Evolutionary conservation across 208 protist species (phyloP).

Genomic region (Leishmania martiniquensis): DNA sequence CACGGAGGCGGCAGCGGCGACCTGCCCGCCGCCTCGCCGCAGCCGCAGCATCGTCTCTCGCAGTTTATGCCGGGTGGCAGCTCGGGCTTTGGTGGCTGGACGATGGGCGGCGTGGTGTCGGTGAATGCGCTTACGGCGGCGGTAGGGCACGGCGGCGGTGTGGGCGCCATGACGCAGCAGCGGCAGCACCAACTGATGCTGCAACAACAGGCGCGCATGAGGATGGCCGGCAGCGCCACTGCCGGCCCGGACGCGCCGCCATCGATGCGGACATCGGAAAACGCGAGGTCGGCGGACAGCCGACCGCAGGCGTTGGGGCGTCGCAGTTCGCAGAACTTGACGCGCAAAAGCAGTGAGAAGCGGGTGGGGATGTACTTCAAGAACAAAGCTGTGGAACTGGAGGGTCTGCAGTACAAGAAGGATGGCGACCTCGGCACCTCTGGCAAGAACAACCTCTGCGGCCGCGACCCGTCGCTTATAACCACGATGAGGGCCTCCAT

Average conservation of each 20-base stretch:
- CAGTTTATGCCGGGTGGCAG: not conserved
- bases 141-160: not conserved
- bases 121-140: slow-evolving; percentile 10
- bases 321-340: slow-evolving; percentile 35
- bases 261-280: slow-evolving; percentile 28
- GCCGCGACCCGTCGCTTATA: slow-evolving; percentile 44
- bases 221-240: not conserved
- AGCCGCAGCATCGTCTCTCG: slow-evolving; percentile 3
- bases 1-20: not conserved
- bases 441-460: slow-evolving; percentile 34
- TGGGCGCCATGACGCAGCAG: not conserved
- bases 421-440: slow-evolving; percentile 53
- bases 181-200: slow-evolving; percentile 21
- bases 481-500: slow-evolving; percentile 60
- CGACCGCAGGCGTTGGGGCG: slow-evolving; percentile 42
- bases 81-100: too few species aligned
- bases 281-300: slow-evolving; percentile 35
- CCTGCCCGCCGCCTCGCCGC: not conserved
- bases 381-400: slow-evolving; percentile 53
- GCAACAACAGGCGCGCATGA: slow-evolving; percentile 16
- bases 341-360: slow-evolving; percentile 67
- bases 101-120: not conserved
- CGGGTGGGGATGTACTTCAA: slow-evolving; percentile 87
- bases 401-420: slow-evolving; percentile 66
- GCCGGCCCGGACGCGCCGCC: slow-evolving; percentile 17